Conservation (phyloP, 495 filamentous ascomycete species). For the Pyronema omphalodes region DNA sequence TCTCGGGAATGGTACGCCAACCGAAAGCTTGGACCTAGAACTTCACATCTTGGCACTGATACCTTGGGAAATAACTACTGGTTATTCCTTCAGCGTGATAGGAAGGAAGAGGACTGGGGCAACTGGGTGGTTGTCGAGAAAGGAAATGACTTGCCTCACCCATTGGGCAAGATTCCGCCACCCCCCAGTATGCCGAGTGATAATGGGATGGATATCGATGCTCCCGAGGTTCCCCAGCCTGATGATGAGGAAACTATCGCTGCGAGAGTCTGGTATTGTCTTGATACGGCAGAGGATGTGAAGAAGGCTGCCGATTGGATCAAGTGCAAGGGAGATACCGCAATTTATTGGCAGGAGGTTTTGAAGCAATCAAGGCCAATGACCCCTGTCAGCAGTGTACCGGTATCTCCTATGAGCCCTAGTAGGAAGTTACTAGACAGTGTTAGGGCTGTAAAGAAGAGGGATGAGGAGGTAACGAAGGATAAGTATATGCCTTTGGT, state of each 20-base stretch:
- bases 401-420: not conserved
- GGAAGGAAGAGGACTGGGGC: conserved; percentile 22
- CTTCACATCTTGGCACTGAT: conserved; percentile 14
- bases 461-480: not conserved
- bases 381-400: not conserved
- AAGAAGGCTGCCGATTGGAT: conserved; percentile 18
- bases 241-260: conserved; percentile 8
- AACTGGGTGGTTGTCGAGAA: conserved; percentile 21
- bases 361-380: not conserved
- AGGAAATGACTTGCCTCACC: conserved; percentile 12
- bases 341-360: conserved; percentile 6
- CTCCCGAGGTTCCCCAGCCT: conserved; percentile 19
- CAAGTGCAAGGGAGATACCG: conserved; percentile 11
- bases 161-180: conserved; percentile 12
- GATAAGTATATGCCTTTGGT: conserved; percentile 1
- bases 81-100: conserved; percentile 18
- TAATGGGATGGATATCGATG: conserved; percentile 24
- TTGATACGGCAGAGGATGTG: conserved; percentile 9
- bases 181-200: conserved; percentile 1
- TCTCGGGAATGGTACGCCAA: conserved; percentile 11
- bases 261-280: conserved; percentile 16
- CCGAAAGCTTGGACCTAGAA: conserved; percentile 11
- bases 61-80: conserved; percentile 17
- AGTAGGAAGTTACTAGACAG: not conserved
- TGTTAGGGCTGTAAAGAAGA: not conserved